Evolutionary conservation across 192 early-diverging fungal species (phyloP), one percentile per base, ranked within the genome.

Genomic region (Thoreauomyces humboldtii): DNA sequence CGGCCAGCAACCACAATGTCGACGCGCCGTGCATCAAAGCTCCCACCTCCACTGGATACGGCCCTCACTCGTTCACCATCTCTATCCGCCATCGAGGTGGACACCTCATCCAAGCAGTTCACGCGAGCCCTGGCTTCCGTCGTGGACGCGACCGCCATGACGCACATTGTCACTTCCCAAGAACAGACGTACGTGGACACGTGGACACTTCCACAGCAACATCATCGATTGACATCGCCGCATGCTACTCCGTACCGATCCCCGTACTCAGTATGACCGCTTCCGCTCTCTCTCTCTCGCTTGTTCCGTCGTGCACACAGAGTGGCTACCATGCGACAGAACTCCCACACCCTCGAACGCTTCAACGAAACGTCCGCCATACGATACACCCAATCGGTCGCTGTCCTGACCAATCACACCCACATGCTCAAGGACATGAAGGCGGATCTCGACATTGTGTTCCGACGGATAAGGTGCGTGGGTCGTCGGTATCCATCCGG

Each of bases 361-460:
- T 57, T 34, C 7, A 57, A 57, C 35, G 34, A 37, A 11, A n/a
- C 11, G 19, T 57, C 55, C 34, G 55, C 55, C 6, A 5, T 37
- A 19, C 14, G 35, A 31, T 57, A 57, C 19, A 36, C 27, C n/a
- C 55, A 57, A 9, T 57, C 32, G 15, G 55, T 27, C 4, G 35
- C 34, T 14, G 55, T 27, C 19, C 35, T 57, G 6, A 37, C 55
- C 12, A 14, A 37, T 0, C 79, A 87, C 45, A 80, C 78, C 33
- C 73, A 71, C 22, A 68, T 84, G 57, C 64, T 87, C 28, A 77
- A 74, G 55, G 75, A 82, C 45, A 75, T 87, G 15, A 81, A 82
- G 53, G 41, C 60, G 0, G 86, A 87, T 67, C 52, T 87, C 12
- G 80, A 87, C 41, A 64, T 54, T 31, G 80, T 85, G 6, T 87